Evolutionary conservation across 495 filamentous ascomycete genomes (phyloP).

Genomic region (Lepidopterella palustris): DNA sequence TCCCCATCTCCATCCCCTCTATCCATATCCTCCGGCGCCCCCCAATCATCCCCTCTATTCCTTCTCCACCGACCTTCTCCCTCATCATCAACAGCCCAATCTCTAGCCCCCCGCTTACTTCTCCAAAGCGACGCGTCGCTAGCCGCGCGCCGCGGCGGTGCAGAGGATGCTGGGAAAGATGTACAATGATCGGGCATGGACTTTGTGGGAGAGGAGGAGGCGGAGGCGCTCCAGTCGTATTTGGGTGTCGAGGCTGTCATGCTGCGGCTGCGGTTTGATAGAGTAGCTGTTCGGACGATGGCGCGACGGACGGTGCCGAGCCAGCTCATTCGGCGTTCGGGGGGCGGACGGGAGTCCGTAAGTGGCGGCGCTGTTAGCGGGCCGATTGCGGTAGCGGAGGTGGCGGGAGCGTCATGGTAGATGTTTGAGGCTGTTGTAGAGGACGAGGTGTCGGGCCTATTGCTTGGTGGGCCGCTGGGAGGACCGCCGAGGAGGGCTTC

Average conservation of each 20-base stretch:
- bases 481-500: constrained; percentile 50
- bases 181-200: constrained; percentile 14
- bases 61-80: constrained; percentile 19
- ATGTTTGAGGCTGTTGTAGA: constrained; percentile 29
- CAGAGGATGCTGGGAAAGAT: constrained; percentile 3
- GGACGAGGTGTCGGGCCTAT: constrained; percentile 32
- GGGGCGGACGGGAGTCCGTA: not conserved
- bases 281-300: constrained; percentile 35
- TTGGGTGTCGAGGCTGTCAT: constrained; percentile 12
- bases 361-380: constrained; percentile 1
- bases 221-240: constrained; percentile 10
- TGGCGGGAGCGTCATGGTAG: constrained; percentile 7
- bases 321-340: constrained; percentile 41
- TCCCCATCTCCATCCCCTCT: constrained; percentile 16
- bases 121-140: constrained; percentile 57
- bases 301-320: constrained; percentile 53
- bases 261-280: constrained; percentile 9
- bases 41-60: constrained; percentile 28
- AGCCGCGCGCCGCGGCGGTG: constrained; percentile 47
- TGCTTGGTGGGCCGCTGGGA: too few relatives aligned
- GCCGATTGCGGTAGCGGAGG: constrained; percentile 16
- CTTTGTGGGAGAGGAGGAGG: constrained; percentile 18
- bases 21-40: constrained; percentile 24
- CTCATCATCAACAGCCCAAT: constrained; percentile 31
- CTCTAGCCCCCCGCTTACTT: constrained; percentile 45